Conservation (phyloP, 2,329 filamentous ascomycete genomes). For the Lecanosticta acicola region DNA sequence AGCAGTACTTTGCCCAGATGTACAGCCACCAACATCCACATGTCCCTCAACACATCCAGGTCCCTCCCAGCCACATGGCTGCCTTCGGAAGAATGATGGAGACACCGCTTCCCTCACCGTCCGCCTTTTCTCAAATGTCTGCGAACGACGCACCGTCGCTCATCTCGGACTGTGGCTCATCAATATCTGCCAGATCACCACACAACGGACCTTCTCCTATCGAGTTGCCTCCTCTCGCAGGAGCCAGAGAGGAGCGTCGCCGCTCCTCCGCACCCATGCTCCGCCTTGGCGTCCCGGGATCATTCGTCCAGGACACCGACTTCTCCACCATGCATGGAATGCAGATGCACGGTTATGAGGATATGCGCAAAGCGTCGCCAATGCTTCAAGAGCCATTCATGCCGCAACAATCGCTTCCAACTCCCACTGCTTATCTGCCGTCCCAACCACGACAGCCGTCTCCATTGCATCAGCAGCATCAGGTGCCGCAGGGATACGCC, state of each 20-base stretch:
- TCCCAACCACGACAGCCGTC: conserved; percentile 24
- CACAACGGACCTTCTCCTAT: conserved; percentile 41
- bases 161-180: conserved; percentile 57
- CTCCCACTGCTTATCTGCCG: conserved; percentile 21
- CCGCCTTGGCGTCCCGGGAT: conserved; percentile 33
- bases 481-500: conserved; percentile 24
- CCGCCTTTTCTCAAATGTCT: conserved; percentile 57
- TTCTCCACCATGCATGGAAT: conserved; percentile 28
- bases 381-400: conserved; percentile 34
- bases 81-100: conserved; percentile 39
- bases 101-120: conserved; percentile 58
- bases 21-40: conserved; percentile 19
- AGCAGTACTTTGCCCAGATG: conserved; percentile 24
- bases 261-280: conserved; percentile 31
- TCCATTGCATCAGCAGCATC: conserved; percentile 16
- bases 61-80: conserved; percentile 28
- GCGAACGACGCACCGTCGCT: conserved; percentile 61
- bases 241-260: conserved; percentile 27
- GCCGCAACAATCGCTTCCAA: conserved; percentile 25
- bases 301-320: conserved; percentile 30
- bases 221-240: conserved; percentile 39
- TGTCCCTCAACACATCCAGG: conserved; percentile 27
- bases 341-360: conserved; percentile 27
- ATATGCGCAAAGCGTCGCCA: conserved; percentile 26
- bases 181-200: conserved; percentile 42